Conservation (phyloP, 2,329 filamentous ascomycete species). For the Parastagonospora nodorum region DNA sequence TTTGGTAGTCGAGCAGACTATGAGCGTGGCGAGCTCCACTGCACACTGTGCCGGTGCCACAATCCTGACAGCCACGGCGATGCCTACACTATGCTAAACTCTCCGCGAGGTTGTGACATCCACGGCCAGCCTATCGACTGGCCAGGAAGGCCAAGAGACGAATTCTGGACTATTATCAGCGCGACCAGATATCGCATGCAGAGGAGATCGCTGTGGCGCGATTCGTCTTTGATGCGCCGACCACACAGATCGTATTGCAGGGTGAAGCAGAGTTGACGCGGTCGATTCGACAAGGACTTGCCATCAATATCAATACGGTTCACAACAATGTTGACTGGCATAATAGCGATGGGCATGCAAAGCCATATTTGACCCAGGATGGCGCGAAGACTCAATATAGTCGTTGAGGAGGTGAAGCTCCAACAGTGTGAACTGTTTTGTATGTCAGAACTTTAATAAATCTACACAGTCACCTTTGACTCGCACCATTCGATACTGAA, state of each 20-base stretch:
- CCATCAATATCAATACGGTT: background rate
- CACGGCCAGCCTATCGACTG: background rate
- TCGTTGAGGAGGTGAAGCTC: background rate
- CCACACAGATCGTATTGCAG: background rate
- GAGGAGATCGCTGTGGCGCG: background rate
- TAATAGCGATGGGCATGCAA: background rate
- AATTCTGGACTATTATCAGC: background rate
- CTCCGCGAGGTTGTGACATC: background rate
- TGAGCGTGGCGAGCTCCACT: background rate
- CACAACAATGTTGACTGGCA: background rate
- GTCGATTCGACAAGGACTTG: background rate
- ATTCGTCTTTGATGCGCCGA: background rate
- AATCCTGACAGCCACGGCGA: background rate
- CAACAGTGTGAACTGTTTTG: background rate
- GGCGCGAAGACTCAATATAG: background rate
- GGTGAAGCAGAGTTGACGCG: background rate
- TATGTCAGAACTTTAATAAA: too few relatives aligned
- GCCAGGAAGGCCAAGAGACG: constrained; percentile 1
- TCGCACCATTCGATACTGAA: too few relatives aligned
- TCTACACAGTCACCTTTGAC: too few relatives aligned
- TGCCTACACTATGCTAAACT: constrained; percentile 2
- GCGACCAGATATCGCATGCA: background rate
- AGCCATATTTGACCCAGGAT: background rate
- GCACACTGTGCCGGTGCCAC: background rate
- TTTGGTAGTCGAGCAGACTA: background rate